These are phyloP conservation scores for Serendipita sp. DNA, from an alignment of 768 basidiomycete genomes.

Conservation along the genomic window DNA sequence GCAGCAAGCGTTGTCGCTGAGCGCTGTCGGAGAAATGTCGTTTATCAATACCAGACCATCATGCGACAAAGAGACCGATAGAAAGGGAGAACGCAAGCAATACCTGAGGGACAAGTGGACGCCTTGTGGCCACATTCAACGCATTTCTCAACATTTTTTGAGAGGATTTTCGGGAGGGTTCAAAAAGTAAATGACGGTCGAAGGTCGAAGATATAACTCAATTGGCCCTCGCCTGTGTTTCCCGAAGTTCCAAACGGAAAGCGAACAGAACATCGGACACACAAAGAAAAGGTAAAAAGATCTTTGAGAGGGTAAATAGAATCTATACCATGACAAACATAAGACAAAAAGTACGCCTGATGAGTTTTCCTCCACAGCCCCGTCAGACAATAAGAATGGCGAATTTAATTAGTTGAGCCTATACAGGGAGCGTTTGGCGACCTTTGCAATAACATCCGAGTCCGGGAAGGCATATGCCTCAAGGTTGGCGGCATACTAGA, in stretches of 20 bases:
- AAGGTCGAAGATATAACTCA: background rate
- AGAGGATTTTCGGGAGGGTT: background rate
- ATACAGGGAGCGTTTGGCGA: slow-evolving; percentile 85
- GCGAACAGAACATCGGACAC: background rate
- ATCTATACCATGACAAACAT: slow-evolving; percentile 2
- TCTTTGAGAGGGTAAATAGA: background rate
- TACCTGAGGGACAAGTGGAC: slow-evolving; percentile 1
- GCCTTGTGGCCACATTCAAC: background rate
- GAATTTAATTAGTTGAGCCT: slow-evolving; percentile 48
- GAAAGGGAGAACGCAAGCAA: background rate
- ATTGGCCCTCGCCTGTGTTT: background rate
- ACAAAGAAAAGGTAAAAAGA: background rate
- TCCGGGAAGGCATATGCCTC: slow-evolving; percentile 91
- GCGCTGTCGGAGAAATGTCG: slow-evolving; percentile 1
- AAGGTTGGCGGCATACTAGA: slow-evolving; percentile 76
- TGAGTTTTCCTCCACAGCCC: background rate
- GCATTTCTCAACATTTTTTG: slow-evolving; percentile 5
- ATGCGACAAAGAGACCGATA: background rate
- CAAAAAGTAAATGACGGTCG: too few relatives aligned
- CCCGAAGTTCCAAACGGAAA: background rate
- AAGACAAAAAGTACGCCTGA: background rate
- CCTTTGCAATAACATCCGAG: slow-evolving; percentile 78
- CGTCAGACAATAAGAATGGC: background rate
- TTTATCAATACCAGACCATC: background rate
- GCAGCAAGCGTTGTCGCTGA: slow-evolving; percentile 59